phyloP scores from a whole-genome alignment of 2,329 filamentous ascomycete genomes.

The Akanthomyces lecanii region DNA sequence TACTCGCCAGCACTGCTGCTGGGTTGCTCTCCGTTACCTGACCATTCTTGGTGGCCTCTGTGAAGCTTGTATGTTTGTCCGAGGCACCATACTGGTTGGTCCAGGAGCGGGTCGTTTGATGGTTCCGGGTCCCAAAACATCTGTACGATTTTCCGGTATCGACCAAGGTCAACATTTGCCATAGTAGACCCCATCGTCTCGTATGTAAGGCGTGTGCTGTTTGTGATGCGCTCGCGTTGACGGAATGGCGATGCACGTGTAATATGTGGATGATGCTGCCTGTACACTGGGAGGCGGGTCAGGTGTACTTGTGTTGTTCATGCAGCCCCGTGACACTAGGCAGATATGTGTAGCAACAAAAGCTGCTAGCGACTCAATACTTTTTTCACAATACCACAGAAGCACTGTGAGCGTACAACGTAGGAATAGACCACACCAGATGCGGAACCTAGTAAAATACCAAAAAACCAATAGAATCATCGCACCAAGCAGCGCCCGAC shows the following conservation, averaged over 20 bases:
- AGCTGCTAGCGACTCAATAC: background rate
- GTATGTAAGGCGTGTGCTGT: background rate
- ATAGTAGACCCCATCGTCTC: constrained; percentile 34
- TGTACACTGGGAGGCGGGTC: background rate
- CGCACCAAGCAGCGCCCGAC: too few relatives aligned
- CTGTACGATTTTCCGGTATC: constrained; percentile 76
- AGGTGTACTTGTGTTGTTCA: background rate
- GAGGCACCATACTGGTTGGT: constrained; percentile 80
- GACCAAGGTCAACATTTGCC: constrained; percentile 66
- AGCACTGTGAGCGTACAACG: too few relatives aligned
- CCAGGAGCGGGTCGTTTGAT: constrained; percentile 65
- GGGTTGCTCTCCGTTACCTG: background rate
- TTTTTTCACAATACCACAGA: background rate
- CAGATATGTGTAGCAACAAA: background rate
- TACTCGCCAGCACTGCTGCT: constrained; percentile 23
- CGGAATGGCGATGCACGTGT: background rate
- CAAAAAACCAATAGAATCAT: too few relatives aligned
- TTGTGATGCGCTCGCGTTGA: background rate
- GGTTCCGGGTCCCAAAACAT: constrained; percentile 91
- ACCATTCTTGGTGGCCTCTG: constrained; percentile 13
- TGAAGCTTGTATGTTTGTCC: constrained; percentile 48
- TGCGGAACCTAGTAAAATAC: too few relatives aligned
- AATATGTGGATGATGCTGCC: background rate
- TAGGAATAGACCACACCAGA: too few relatives aligned
- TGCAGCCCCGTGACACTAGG: background rate